Evolutionary conservation across 169 alveolate species (phyloP).

Genomic region (Babesia bigemina): DNA sequence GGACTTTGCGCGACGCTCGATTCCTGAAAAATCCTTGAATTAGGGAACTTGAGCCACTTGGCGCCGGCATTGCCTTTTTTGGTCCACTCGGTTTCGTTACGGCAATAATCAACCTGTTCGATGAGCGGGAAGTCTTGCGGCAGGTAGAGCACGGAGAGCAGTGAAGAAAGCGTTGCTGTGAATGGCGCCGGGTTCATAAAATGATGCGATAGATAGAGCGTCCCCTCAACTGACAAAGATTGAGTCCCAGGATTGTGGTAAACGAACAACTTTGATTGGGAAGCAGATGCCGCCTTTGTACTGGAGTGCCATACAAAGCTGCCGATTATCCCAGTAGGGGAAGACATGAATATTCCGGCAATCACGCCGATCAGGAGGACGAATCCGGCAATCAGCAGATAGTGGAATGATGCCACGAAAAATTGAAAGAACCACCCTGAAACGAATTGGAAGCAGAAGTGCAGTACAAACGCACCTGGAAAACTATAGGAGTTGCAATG

Average conservation of each 20-base stretch:
- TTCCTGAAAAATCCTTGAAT: neutral
- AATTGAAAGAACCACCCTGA: conserved; percentile 39
- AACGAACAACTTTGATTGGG: conserved; percentile 30
- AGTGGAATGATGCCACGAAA: conserved; percentile 21
- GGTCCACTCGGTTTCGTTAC: neutral
- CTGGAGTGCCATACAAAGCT: conserved; percentile 14
- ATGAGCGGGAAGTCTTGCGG: neutral
- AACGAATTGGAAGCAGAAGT: neutral
- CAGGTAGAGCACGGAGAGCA: conserved; percentile 29
- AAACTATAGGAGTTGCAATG: conserved; percentile 32
- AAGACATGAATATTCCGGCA: conserved; percentile 30
- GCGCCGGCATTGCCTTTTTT: neutral
- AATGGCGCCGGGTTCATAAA: conserved; percentile 45
- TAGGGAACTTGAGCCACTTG: neutral
- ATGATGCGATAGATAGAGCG: conserved; percentile 43
- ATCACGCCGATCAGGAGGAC: conserved; percentile 45
- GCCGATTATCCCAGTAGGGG: conserved; percentile 52
- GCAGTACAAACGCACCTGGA: conserved; percentile 52
- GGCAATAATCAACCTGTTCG: neutral
- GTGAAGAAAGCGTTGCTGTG: conserved; percentile 46
- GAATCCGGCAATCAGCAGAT: conserved; percentile 18
- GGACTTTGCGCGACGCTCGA: neutral
- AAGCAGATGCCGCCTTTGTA: neutral
- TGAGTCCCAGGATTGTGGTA: conserved; percentile 1
- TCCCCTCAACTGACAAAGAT: conserved; percentile 32